Conservation (phyloP, 192 early-diverging fungal species). For the Coemansia guatemalensis region DNA sequence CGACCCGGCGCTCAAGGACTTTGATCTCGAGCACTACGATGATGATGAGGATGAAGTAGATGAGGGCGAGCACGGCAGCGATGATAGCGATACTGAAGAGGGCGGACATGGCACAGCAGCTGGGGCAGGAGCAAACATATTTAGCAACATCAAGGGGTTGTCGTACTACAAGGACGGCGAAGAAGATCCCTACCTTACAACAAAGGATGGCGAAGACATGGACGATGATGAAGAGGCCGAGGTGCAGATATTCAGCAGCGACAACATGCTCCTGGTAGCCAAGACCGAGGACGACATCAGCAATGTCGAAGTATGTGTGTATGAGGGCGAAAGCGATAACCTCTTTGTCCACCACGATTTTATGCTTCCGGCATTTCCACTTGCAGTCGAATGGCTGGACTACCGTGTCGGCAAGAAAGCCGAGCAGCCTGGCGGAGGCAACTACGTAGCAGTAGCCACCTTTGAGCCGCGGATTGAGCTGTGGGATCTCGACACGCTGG, state of each 20-base stretch:
- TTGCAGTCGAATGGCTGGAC: constrained; percentile 95
- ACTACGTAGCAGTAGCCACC: constrained; percentile 94
- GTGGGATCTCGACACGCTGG: constrained; percentile 94
- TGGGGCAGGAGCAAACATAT: constrained; percentile 60
- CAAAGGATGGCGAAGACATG: constrained; percentile 59
- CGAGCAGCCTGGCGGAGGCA: constrained; percentile 58
- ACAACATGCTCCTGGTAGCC: constrained; percentile 88
- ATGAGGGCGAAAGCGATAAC: constrained; percentile 77
- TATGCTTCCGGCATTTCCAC: constrained; percentile 94
- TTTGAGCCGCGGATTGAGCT: constrained; percentile 99
- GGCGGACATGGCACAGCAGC: constrained; percentile 8
- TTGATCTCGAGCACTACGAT: constrained; percentile 95
- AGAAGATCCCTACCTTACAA: constrained; percentile 85
- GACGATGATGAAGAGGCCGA: constrained; percentile 83
- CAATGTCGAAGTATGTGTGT: constrained; percentile 92
- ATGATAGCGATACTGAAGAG: constrained; percentile 36
- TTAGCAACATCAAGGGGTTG: constrained; percentile 86
- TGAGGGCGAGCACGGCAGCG: constrained; percentile 38
- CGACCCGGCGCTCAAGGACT: constrained; percentile 72
- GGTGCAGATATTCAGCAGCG: constrained; percentile 69
- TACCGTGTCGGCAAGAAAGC: constrained; percentile 76
- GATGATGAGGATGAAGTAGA: constrained; percentile 57
- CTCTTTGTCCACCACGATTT: constrained; percentile 98
- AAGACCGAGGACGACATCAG: constrained; percentile 98
- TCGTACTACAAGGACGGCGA: constrained; percentile 76